These are phyloP conservation scores for Boletellus sp. DNA, from an alignment of 768 basidiomycete species.

Conservation along the genomic window DNA sequence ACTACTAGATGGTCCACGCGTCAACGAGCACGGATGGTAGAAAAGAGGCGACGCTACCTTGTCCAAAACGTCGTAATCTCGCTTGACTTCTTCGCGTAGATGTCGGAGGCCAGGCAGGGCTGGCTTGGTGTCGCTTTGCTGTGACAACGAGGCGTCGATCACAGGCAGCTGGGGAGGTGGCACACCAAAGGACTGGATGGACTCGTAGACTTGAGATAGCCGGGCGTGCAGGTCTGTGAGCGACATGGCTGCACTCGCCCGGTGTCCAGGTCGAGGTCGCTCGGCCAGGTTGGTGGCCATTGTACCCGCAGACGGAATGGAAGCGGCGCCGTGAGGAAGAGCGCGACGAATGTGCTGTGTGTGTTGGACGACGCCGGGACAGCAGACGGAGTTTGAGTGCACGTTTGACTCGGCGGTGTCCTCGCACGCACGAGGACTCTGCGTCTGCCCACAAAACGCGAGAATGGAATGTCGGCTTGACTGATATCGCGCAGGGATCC, in stretches of 20 bases:
- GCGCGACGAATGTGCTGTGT: too few species aligned
- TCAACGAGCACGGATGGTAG: neutral
- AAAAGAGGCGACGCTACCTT: constrained; percentile 28
- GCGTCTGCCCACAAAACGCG: neutral
- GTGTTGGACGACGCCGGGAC: too few species aligned
- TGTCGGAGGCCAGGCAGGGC: constrained; percentile 39
- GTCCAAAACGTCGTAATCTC: constrained; percentile 41
- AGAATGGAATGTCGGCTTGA: neutral
- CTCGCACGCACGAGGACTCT: too few species aligned
- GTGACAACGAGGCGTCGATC: constrained; percentile 21
- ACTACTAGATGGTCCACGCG: constrained; percentile 48
- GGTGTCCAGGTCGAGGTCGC: too few species aligned
- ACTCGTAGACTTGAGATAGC: neutral
- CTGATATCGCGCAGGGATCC: neutral
- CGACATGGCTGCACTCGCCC: neutral
- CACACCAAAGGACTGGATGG: constrained; percentile 22
- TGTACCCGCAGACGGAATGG: too few species aligned
- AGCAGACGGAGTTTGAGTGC: too few species aligned
- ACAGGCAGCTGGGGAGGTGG: constrained; percentile 27
- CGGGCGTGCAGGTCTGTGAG: constrained; percentile 3
- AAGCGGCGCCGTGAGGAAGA: too few species aligned
- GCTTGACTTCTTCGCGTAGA: constrained; percentile 39
- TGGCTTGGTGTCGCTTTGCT: constrained; percentile 8
- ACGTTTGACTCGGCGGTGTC: too few species aligned
- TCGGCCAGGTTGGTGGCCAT: too few species aligned